These are phyloP conservation scores for Chytriomyces confervae DNA, from an alignment of 192 early-diverging fungal species.

Conservation along the genomic window DNA sequence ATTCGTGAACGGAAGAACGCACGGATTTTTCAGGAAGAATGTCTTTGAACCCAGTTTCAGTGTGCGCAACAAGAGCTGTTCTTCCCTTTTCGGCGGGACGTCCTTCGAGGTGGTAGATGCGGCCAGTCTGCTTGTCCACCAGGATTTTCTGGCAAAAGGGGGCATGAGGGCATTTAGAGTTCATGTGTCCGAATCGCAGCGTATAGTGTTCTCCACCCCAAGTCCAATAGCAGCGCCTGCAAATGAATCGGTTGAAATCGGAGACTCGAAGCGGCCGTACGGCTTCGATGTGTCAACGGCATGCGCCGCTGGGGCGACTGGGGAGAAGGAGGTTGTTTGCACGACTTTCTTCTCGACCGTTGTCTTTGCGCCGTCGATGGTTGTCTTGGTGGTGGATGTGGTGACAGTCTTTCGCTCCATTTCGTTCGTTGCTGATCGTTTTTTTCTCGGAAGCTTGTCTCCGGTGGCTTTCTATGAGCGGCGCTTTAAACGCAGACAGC, in stretches of 20 bases:
- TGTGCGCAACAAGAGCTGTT: constrained; percentile 7
- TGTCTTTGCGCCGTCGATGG: neutral
- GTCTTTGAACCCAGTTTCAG: constrained; percentile 2
- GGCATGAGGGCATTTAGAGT: neutral
- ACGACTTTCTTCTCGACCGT: neutral
- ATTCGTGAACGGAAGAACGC: constrained; percentile 77
- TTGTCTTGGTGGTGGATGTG: too few species aligned
- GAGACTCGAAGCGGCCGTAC: constrained; percentile 14
- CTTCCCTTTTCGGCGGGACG: constrained; percentile 27
- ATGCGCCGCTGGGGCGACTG: neutral
- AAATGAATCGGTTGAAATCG: constrained; percentile 20
- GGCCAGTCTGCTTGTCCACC: constrained; percentile 14
- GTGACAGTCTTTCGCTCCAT: too few species aligned
- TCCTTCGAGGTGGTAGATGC: constrained; percentile 14
- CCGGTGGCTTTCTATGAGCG: too few species aligned
- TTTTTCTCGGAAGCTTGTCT: too few species aligned
- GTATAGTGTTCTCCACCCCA: neutral
- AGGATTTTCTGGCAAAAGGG: neutral
- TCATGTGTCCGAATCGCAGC: neutral
- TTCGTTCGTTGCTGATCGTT: too few species aligned
- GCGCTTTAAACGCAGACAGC: too few species aligned
- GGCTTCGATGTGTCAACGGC: neutral
- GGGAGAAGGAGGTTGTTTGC: neutral
- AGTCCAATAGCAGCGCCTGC: constrained; percentile 17
- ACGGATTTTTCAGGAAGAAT: constrained; percentile 36